Conservation (phyloP, 108 stramenopile species). For the Aurantiochytrium sp. region DNA sequence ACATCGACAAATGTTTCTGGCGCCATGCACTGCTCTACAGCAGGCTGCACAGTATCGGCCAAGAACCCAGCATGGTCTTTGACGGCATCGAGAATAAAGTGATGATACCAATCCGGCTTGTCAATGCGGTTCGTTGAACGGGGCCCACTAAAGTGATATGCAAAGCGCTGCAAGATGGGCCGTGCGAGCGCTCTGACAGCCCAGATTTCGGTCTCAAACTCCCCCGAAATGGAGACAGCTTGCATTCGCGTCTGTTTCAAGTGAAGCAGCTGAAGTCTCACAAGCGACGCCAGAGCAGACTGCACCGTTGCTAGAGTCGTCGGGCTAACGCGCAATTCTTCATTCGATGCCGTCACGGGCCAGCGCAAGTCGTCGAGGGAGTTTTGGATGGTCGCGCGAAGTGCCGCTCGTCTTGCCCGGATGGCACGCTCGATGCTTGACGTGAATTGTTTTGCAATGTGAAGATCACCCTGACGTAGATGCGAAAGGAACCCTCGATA, state of each 20-base stretch:
- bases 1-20: not conserved
- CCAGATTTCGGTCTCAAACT: not conserved
- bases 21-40: not conserved
- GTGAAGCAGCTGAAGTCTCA: not conserved
- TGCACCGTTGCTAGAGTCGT: not conserved
- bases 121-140: not conserved
- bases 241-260: not conserved
- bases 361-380: not conserved
- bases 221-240: not conserved
- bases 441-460: not conserved
- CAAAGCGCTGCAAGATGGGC: not conserved
- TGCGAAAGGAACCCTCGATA: not conserved
- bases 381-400: not conserved
- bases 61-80: not conserved
- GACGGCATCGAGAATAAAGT: not conserved
- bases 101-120: not conserved
- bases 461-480: not conserved
- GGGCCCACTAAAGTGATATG: slow-evolving; percentile 2
- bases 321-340: not conserved
- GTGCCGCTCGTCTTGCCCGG: not conserved
- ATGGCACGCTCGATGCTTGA: not conserved
- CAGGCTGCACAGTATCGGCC: not conserved
- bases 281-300: not conserved
- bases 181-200: not conserved
- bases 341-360: not conserved